phyloP scores from a whole-genome alignment of 2,329 filamentous ascomycete genomes.

The Fusarium brevicatenulatum region DNA sequence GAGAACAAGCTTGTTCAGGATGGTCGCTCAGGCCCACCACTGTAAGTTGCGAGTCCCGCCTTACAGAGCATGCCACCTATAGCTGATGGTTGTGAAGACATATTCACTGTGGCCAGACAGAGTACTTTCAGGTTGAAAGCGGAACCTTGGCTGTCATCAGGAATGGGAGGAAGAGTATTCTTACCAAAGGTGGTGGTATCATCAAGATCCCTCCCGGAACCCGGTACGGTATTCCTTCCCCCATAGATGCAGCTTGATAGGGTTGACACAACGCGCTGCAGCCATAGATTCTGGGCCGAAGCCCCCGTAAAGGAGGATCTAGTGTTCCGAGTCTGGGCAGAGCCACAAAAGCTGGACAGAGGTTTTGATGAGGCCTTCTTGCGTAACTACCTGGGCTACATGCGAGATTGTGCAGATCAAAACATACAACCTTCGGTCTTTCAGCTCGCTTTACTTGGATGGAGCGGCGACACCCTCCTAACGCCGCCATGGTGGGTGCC shows the following conservation, averaged over 20 bases:
- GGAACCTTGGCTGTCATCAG: background rate
- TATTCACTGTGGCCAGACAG: background rate
- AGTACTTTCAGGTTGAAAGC: background rate
- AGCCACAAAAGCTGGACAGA: background rate
- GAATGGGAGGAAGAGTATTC: background rate
- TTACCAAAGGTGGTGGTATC: background rate
- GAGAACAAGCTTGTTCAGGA: background rate
- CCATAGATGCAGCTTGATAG: fast-evolving
- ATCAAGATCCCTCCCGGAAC: background rate
- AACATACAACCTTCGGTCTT: background rate
- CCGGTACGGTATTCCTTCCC: background rate
- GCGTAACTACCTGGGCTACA: background rate
- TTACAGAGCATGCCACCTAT: too few species aligned
- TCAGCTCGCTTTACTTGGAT: background rate
- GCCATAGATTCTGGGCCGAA: background rate
- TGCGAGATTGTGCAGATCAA: background rate
- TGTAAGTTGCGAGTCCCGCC: too few species aligned
- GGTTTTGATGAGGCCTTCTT: background rate
- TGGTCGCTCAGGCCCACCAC: background rate
- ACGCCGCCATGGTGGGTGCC: background rate
- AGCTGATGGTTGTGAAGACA: background rate
- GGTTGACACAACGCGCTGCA: background rate
- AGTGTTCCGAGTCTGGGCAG: background rate
- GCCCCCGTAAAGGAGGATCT: background rate
- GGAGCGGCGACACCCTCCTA: background rate